Evolutionary conservation across 306 rosid species (phyloP).

Genomic region (Alnus rubra): DNA sequence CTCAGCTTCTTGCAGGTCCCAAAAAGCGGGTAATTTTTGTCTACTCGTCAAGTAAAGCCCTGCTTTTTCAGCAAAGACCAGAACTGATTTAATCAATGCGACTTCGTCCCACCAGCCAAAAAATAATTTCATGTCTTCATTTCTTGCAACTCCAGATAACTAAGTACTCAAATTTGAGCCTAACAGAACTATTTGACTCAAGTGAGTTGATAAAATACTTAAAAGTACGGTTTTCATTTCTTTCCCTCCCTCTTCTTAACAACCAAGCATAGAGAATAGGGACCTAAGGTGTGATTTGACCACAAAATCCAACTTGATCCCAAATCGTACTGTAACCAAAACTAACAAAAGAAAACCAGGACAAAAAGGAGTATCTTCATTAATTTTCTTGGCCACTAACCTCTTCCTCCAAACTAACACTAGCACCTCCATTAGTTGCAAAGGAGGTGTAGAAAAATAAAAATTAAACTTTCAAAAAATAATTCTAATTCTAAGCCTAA

Average conservation of each 20-base stretch:
- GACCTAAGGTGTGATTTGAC: neutral
- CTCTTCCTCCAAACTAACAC: neutral
- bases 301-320: slow-evolving; percentile 8
- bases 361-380: neutral
- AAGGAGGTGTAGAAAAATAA: neutral
- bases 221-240: slow-evolving; percentile 20
- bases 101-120: no score
- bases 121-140: slow-evolving; percentile 3
- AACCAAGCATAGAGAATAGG: slow-evolving; percentile 6
- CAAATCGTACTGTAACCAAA: neutral
- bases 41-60: no score
- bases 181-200: slow-evolving; percentile 11
- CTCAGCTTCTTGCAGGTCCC: neutral
- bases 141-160: slow-evolving; percentile 12
- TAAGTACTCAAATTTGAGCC: slow-evolving; percentile 17
- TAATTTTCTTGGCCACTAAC: neutral
- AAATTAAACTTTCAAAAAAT: neutral
- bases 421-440: neutral
- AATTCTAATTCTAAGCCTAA: neutral
- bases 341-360: neutral
- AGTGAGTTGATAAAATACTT: slow-evolving; percentile 2
- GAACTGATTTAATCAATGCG: no score
- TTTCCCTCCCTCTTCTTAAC: neutral
- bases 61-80: no score
- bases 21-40: no score